phyloP scores from a whole-genome alignment of 176 grass and related monocot genomes.

The Bothriochloa decipiens region DNA sequence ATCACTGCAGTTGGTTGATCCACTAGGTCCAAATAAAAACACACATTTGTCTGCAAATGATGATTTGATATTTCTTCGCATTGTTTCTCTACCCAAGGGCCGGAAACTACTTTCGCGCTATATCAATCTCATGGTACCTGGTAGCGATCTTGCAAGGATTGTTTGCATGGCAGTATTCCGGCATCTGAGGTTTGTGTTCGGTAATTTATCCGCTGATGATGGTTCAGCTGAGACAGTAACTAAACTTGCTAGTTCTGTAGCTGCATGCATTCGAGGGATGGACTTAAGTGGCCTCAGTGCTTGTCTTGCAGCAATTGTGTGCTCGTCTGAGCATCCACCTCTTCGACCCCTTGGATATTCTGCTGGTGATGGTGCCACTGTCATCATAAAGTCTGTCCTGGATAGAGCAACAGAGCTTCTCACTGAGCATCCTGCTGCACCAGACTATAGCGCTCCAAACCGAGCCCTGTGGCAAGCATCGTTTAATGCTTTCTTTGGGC shows the following conservation, averaged over 20 bases:
- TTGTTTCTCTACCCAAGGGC: slow-evolving; percentile 80
- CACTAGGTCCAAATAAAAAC: slow-evolving; percentile 57
- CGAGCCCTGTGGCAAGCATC: slow-evolving; percentile 76
- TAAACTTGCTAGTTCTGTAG: slow-evolving; percentile 56
- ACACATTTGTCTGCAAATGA: slow-evolving; percentile 48
- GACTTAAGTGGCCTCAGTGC: slow-evolving; percentile 72
- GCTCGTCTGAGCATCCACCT: slow-evolving; percentile 78
- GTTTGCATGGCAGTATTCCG: slow-evolving; percentile 83
- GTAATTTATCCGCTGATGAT: slow-evolving; percentile 50
- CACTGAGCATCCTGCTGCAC: slow-evolving; percentile 48
- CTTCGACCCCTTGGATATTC: slow-evolving; percentile 63
- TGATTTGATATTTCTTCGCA: slow-evolving; percentile 76
- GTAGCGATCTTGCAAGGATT: slow-evolving; percentile 57
- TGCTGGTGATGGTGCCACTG: slow-evolving; percentile 70
- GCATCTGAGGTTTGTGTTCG: slow-evolving; percentile 76
- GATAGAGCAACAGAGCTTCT: slow-evolving; percentile 69
- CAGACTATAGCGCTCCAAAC: slow-evolving; percentile 47
- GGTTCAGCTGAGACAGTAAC: slow-evolving; percentile 49
- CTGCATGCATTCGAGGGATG: slow-evolving; percentile 61
- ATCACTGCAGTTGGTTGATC: slow-evolving; percentile 84
- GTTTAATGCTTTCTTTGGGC: slow-evolving; percentile 75
- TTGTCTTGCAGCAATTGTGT: slow-evolving; percentile 82
- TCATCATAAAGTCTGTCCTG: slow-evolving; percentile 75
- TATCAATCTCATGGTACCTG: slow-evolving; percentile 58
- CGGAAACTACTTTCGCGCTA: slow-evolving; percentile 75